Evolutionary conservation across 768 basidiomycete genomes (phyloP).

Genomic region (Chalciporus pseudorubinellus): DNA sequence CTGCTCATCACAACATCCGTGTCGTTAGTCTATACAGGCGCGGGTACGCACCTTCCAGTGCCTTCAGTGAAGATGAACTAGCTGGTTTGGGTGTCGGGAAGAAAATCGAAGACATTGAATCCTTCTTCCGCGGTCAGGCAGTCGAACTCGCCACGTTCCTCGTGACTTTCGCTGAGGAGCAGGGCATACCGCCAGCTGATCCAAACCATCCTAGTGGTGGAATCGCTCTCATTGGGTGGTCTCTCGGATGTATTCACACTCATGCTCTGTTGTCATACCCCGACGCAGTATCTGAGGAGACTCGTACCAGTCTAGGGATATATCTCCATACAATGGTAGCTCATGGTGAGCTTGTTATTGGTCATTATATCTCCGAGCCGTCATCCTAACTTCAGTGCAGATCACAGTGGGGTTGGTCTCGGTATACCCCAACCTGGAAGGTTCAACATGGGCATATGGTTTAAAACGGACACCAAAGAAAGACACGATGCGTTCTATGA

Average conservation of each 20-base stretch:
- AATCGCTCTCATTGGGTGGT: slow-evolving; percentile 21
- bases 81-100: slow-evolving; percentile 10
- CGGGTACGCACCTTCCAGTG: slow-evolving; percentile 27
- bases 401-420: neutral
- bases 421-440: slow-evolving; percentile 5
- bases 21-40: slow-evolving; percentile 27
- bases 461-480: slow-evolving; percentile 3
- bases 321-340: slow-evolving; percentile 20
- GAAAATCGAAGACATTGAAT: slow-evolving; percentile 14
- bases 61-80: slow-evolving; percentile 16
- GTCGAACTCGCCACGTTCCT: slow-evolving; percentile 20
- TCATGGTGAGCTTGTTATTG: slow-evolving; percentile 12
- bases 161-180: slow-evolving; percentile 10
- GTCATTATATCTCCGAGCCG: neutral
- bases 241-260: slow-evolving; percentile 14
- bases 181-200: slow-evolving; percentile 16
- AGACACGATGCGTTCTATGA: slow-evolving; percentile 17
- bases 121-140: slow-evolving; percentile 17
- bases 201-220: slow-evolving; percentile 1
- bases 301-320: slow-evolving; percentile 6
- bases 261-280: slow-evolving; percentile 13
- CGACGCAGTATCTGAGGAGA: slow-evolving; percentile 8
- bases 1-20: slow-evolving; percentile 18
- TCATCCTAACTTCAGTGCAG: neutral
- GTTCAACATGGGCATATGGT: neutral